phyloP scores from a whole-genome alignment of 257 asterid genomes.

The Solanum appendiculatum region DNA sequence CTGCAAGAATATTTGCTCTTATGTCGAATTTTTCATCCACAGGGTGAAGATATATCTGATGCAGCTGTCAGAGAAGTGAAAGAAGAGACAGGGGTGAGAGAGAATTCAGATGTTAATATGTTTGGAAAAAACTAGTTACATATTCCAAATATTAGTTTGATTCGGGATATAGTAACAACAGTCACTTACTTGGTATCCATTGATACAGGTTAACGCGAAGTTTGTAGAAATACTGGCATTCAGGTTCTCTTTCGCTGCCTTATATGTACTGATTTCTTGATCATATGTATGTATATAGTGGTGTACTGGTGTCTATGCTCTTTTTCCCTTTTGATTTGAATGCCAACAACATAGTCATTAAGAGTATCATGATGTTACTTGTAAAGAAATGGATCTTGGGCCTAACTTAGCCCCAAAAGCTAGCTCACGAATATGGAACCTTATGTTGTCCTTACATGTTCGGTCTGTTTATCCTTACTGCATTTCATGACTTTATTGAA shows the following conservation, averaged over 20 bases:
- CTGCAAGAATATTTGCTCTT: background rate
- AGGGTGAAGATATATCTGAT: constrained; percentile 93
- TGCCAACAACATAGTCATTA: background rate
- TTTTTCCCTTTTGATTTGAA: background rate
- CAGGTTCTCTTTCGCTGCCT: constrained; percentile 36
- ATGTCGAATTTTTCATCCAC: background rate
- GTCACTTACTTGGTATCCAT: background rate
- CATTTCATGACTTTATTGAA: background rate
- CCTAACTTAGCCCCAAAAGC: background rate
- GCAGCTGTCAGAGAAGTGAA: constrained; percentile 97
- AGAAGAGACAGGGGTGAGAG: constrained; percentile 98
- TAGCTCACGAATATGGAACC: background rate
- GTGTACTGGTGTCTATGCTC: background rate
- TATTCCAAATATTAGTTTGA: background rate
- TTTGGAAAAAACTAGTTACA: background rate
- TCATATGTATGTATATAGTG: background rate
- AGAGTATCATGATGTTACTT: background rate
- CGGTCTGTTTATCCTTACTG: background rate
- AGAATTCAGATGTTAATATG: background rate
- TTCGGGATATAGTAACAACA: background rate
- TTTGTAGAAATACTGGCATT: constrained; percentile 80
- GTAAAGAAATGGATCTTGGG: background rate
- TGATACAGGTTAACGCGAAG: constrained; percentile 60
- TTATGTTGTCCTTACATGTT: background rate
- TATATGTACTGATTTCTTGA: background rate